Percentiles rank a stretch among this genome's conserved stretches.
These are phyloP conservation scores for Cardiospermum halicacabum DNA, from an alignment of 345 rosid genomes.

Conservation along the genomic window DNA sequence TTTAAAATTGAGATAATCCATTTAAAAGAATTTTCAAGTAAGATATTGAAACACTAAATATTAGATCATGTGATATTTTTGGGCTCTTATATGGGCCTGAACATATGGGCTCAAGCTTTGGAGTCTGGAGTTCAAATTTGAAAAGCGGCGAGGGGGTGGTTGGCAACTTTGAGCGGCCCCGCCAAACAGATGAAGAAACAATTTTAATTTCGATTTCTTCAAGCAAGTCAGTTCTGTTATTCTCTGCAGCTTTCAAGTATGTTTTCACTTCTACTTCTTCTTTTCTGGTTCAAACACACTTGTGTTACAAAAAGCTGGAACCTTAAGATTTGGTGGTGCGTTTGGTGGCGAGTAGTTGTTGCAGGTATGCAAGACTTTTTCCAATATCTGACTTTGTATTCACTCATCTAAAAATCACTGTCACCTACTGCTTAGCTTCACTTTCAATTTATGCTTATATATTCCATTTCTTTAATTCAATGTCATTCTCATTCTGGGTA, in stretches of 20 bases:
- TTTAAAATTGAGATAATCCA: no score
- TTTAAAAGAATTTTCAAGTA: no score
- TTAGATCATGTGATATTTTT: neutral
- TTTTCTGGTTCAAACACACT: neutral
- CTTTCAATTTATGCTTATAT: conserved; percentile 32
- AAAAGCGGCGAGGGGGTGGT: neutral
- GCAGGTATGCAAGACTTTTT: conserved; percentile 24
- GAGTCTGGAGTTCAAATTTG: no score
- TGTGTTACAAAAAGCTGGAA: conserved; percentile 23
- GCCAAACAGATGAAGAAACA: conserved; percentile 5
- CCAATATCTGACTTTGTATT: conserved; percentile 43
- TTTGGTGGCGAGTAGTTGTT: conserved; percentile 57
- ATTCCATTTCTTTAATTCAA: conserved; percentile 8
- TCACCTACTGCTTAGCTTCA: conserved; percentile 51
- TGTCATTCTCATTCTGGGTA: conserved; percentile 14
- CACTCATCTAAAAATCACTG: conserved; percentile 38
- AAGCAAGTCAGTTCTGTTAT: neutral
- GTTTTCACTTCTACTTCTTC: neutral
- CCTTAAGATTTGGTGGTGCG: conserved; percentile 28
- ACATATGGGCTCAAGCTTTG: no score
- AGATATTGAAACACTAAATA: no score
- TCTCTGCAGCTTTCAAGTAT: neutral
- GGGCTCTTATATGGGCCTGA: neutral
- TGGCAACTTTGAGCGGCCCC: neutral
- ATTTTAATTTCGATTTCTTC: neutral